Evolutionary conservation across 495 filamentous ascomycete species (phyloP), one percentile per base, ranked within the genome.

Genomic region (Hypoxylon intermedium): DNA sequence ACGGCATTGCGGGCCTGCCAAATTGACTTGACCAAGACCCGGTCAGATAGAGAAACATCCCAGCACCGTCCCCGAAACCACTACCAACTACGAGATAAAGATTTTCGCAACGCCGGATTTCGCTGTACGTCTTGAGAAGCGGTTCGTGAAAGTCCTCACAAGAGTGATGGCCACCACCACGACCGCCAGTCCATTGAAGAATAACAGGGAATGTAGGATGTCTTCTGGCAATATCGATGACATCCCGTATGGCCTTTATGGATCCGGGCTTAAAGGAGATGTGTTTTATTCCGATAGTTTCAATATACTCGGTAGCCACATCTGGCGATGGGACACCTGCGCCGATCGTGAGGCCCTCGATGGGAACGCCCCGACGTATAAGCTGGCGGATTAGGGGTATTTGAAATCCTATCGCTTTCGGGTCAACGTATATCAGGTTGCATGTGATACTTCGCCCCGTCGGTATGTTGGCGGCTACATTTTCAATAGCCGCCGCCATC

Each of bases 351-450:
- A 98, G 80, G 67, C 94, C 94, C 65, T 98, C 92, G 54, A 98
- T 91, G 3, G 94, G 94, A 28, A 95, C 86, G 60, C 94, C 94
- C 51, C 95, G 90, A 11, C 89, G 82, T 40, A 93, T 85, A 34
- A 98, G 81, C 56, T 89, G 85, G 43, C 85, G 89, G 58, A 98
- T 85, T 20, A 98, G 79, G 38, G 94, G 93, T 41, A 98, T 96
- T 73, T 98, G 94, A 94, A 94, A 98, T 20, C 79, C 89, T 93
- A 98, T 98, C 26, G 93, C 92, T 46, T 89, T 85, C 11, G 94
- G 94, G 69, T 93, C 94, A 68, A 97, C 94, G 67, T 98, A 98
- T 69, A 98, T 98, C 52, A 98, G 71, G 71, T 98, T 98, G 65
- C 96, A 77, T 3, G 86, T 92, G 72, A 98, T 96, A 69, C 94